Evolutionary conservation across 2,329 filamentous ascomycete species (phyloP), one percentile per base, ranked within the genome.

Genomic region (Colletotrichum cereale): DNA sequence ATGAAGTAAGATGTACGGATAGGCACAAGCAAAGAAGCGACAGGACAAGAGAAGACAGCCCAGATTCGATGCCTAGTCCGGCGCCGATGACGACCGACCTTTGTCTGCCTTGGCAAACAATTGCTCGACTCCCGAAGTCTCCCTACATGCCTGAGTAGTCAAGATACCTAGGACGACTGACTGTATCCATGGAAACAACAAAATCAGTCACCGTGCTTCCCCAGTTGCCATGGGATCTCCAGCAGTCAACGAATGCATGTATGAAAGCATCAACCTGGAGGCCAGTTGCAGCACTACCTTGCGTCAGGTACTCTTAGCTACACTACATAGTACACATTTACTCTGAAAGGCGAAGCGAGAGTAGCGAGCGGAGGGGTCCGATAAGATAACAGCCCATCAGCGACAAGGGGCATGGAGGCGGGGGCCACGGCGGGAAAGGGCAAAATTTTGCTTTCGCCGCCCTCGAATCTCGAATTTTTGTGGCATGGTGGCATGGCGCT

Each of bases 401-500:
- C 57, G 40, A 29, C 50, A 58, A 71, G 65, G 56, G 40, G 40
- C 24, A n/a, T 10, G 1, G 18, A 44, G 38, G 56, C 56, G 56
- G 36, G 56, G 61, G 61, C 47, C 34, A 63, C 47, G 53, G 61
- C 34, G 61, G n/a, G 64, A 62, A 71, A 71, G 42, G 57, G 57
- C 56, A 66, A 71, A 71, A 71, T 63, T 53, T 50, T 62, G n/a
- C 47, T 42, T 56, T 66, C 62, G 67, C 67, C 67, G 67, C 63
- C 26, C 56, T 56, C 50, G 58, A 68, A 67, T 62, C 61, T 63
- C 48, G 61, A 63, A 55, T 53, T 55, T 66, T 71, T 71, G 69
- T 71, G 65, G 69, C 65, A 71, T 67, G 58, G 65, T 71, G 65
- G 65, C 53, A 71, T 67, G 58, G 58, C 52, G 11, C 57, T 60